Evolutionary conservation across 164 flowering plant species (phyloP).

Genomic region (Aristolochia californica): DNA sequence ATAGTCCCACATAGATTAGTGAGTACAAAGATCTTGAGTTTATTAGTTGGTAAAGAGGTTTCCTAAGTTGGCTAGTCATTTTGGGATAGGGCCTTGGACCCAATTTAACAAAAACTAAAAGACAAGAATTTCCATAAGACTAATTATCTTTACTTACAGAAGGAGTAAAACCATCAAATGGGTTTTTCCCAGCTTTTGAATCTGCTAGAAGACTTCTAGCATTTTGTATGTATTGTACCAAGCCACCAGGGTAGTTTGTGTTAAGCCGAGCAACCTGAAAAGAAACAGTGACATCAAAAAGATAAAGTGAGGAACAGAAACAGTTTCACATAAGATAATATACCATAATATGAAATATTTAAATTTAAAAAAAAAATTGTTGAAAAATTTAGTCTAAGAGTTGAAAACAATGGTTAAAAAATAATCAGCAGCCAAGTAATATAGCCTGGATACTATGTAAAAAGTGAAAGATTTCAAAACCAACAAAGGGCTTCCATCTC

Average conservation of each 20-base stretch:
- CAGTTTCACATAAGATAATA: neutral
- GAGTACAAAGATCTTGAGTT: too few species aligned
- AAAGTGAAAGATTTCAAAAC: too few species aligned
- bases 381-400: too few species aligned
- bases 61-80: too few species aligned
- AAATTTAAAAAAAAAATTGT: neutral
- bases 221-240: constrained; percentile 60
- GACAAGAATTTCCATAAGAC: neutral
- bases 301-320: neutral
- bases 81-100: too few species aligned
- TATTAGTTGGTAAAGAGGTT: too few species aligned
- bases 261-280: constrained; percentile 56
- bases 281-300: constrained; percentile 8
- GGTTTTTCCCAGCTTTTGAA: constrained; percentile 91
- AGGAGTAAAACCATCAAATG: constrained; percentile 90
- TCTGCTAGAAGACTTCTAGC: constrained; percentile 81
- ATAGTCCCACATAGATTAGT: too few species aligned
- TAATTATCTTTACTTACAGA: constrained; percentile 48
- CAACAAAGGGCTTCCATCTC: too few species aligned
- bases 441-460: too few species aligned
- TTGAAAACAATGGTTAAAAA: neutral
- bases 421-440: too few species aligned
- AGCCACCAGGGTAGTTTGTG: constrained; percentile 84
- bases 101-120: neutral
- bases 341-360: neutral